A percentile compares a stretch with the other conserved stretches of the same genome.
phyloP scores from a whole-genome alignment of 257 asterid genomes.

The Scutellaria galericulata region DNA sequence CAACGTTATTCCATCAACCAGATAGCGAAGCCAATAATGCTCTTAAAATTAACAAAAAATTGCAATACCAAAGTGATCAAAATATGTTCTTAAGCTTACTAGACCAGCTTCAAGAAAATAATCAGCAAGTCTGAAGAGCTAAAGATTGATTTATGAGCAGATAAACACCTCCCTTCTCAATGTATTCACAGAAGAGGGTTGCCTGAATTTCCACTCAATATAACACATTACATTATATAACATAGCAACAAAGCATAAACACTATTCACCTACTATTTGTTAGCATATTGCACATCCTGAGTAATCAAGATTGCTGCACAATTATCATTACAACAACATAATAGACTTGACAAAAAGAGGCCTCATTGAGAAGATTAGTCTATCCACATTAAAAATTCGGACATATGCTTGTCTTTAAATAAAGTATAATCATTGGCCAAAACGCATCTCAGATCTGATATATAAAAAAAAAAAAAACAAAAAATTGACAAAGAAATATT shows the following conservation, averaged over 20 bases:
- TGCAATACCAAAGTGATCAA: not conserved
- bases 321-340: too few relatives aligned
- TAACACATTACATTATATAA: too few relatives aligned
- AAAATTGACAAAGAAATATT: too few relatives aligned
- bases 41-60: too few relatives aligned
- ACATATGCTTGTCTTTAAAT: slow-evolving; percentile 50
- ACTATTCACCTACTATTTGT: too few relatives aligned
- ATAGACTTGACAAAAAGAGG: not conserved
- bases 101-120: slow-evolving; percentile 66
- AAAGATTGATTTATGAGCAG: slow-evolving; percentile 59
- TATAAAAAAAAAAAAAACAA: too few relatives aligned
- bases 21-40: slow-evolving; percentile 37
- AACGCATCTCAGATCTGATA: not conserved
- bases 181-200: slow-evolving; percentile 47
- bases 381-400: slow-evolving; percentile 44
- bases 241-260: too few relatives aligned
- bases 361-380: slow-evolving; percentile 55
- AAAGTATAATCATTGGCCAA: slow-evolving; percentile 42
- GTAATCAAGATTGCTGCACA: too few relatives aligned
- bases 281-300: too few relatives aligned
- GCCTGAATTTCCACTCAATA: slow-evolving; percentile 76
- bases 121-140: slow-evolving; percentile 89
- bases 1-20: slow-evolving; percentile 51
- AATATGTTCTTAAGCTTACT: slow-evolving; percentile 63
- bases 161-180: slow-evolving; percentile 64